Evolutionary conservation across 768 basidiomycete species (phyloP).

Genomic region (Mycena venus): DNA sequence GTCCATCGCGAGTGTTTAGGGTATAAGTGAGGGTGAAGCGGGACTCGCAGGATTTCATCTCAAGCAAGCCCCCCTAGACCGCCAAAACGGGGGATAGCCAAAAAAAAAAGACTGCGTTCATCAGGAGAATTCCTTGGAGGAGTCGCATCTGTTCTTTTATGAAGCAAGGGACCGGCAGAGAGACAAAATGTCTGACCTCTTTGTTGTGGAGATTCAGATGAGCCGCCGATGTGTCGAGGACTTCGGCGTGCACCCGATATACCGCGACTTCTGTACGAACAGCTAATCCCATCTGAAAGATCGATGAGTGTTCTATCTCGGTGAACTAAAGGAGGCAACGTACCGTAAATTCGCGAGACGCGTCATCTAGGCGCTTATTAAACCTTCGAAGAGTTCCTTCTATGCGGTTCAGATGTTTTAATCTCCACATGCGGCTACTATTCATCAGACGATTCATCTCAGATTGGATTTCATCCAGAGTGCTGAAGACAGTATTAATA

Average conservation of each 20-base stretch:
- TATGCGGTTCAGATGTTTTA: neutral
- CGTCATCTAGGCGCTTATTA: slow-evolving; percentile 4
- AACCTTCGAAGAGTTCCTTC: slow-evolving; percentile 2
- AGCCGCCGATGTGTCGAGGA: neutral
- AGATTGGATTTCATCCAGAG: neutral
- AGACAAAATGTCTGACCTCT: neutral
- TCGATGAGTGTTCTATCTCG: neutral
- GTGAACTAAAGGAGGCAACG: neutral
- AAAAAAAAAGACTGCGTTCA: slow-evolving; percentile 6
- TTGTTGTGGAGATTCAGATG: neutral
- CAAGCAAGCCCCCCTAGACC: slow-evolving; percentile 2
- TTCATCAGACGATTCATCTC: neutral
- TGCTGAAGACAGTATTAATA: neutral
- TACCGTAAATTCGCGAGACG: neutral
- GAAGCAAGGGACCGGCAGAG: neutral
- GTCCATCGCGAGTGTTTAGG: neutral
- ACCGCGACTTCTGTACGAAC: neutral
- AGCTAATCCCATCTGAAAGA: neutral
- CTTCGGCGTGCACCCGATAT: neutral
- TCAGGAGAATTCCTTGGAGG: neutral
- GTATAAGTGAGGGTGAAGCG: slow-evolving; percentile 11
- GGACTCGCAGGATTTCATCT: neutral
- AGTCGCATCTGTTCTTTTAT: neutral
- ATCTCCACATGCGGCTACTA: neutral
- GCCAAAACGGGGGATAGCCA: slow-evolving; percentile 16